Base-by-base conservation (phyloP, 2,329 filamentous ascomycete genomes). In the Cladosporium oxysporum region DNA sequence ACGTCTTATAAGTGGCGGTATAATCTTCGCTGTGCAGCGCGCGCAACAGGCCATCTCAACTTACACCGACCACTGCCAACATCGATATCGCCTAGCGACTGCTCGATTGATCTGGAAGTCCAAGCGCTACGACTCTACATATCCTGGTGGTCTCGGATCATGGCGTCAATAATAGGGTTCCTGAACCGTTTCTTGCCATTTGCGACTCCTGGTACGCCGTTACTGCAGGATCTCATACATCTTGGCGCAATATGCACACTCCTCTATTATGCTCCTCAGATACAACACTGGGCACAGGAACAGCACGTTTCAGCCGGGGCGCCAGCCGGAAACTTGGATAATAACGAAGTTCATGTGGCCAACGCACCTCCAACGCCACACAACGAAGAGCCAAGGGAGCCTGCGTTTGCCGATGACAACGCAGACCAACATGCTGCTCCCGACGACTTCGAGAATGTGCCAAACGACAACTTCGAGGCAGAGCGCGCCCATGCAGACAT, bases 121-220 rank as follows among this genome's bases (percentile, higher is more conserved):
- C 8, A 8, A 47, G 41, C 21, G 3, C 11, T 12, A 23, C 41
- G 8, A 21, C 41, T 47, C n/a, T 11, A n/a, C n/a, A 2, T 12
- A 21, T 21, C 41, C 12, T 47, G 41, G n/a, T 21, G n/a, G 4
- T 21, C 41, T 47, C 41, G 18, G 18, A 68, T 26, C 58, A 76
- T 76, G 74, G 69, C 70, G 1, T 70, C 72, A 6, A 14, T 73
- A 1, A 26, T 73, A 16, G 64, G 66, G 18, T 53, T 70, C 16
- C 31, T 83, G 21, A 83, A 83, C 68, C 70, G 74, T 66, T 75
- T 83, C 14, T 73, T 84, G 3, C 82, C 82, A 0, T 84, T 84
- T 71, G 82, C 82, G 47, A 79, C 79, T 21, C 78, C 79, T 1
- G 76, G 77, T 5, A 83, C 81, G 31, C 82, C 82, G 5, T 70